Evolutionary conservation across 2,329 filamentous ascomycete genomes (phyloP).

Genomic region (Mollisiaceae sp.): DNA sequence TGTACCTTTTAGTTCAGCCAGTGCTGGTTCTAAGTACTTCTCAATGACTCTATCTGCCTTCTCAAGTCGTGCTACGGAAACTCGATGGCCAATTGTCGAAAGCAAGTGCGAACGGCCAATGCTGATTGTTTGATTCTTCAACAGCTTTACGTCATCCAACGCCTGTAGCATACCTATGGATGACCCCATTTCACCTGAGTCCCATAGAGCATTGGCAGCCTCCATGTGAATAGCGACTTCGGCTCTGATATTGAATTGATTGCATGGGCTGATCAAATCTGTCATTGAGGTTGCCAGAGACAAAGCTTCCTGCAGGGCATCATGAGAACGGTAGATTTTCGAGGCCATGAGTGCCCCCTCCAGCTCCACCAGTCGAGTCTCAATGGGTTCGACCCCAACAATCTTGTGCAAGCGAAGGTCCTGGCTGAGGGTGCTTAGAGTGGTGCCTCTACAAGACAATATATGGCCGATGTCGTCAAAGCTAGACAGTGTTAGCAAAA

Average conservation of each 20-base stretch:
- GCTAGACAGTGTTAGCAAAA: slow-evolving; percentile 49
- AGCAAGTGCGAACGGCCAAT: slow-evolving; percentile 80
- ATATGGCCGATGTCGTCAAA: slow-evolving; percentile 81
- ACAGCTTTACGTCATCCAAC: slow-evolving; percentile 64
- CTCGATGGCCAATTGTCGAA: slow-evolving; percentile 84
- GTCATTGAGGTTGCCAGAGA: slow-evolving; percentile 85
- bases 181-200: slow-evolving; percentile 85
- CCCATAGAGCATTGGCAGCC: slow-evolving; percentile 89
- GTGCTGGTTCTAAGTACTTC: slow-evolving; percentile 82
- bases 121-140: slow-evolving; percentile 71
- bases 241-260: slow-evolving; percentile 73
- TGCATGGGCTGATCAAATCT: slow-evolving; percentile 73
- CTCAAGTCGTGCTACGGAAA: slow-evolving; percentile 88
- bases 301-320: slow-evolving; percentile 83
- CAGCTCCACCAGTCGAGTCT: slow-evolving; percentile 74
- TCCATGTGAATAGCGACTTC: slow-evolving; percentile 81
- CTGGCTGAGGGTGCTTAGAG: slow-evolving; percentile 79
- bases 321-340: slow-evolving; percentile 77
- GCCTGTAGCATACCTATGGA: slow-evolving; percentile 89
- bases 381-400: slow-evolving; percentile 63
- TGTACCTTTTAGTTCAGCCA: slow-evolving; percentile 76
- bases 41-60: slow-evolving; percentile 90
- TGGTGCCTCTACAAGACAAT: slow-evolving; percentile 80
- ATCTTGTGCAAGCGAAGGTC: slow-evolving; percentile 66
- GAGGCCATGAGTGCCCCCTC: slow-evolving; percentile 79